These are phyloP conservation scores for Penicillium samsonianum DNA, from an alignment of 495 filamentous ascomycete species.

Conservation along the genomic window DNA sequence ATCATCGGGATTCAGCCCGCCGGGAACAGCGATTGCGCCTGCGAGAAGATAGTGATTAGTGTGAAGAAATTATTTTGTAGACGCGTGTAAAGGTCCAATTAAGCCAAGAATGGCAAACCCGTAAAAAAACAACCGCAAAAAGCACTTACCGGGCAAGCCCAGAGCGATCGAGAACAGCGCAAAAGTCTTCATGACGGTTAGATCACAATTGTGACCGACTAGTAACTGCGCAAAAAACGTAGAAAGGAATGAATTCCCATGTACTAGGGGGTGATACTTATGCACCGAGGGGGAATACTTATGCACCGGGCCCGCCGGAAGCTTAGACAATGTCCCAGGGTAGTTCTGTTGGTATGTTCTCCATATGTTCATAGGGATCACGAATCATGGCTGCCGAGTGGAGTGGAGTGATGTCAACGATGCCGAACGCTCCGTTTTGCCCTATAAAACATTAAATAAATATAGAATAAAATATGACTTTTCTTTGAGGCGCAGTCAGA, in stretches of 20 bases:
- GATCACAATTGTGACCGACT: neutral
- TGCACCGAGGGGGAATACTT: slow-evolving; percentile 26
- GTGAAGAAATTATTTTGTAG: neutral
- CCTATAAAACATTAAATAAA: neutral
- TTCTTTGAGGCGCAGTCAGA: neutral
- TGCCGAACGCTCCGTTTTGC: neutral
- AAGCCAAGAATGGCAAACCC: neutral
- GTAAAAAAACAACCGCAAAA: neutral
- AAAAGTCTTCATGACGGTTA: slow-evolving; percentile 28
- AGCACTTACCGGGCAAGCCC: slow-evolving; percentile 36
- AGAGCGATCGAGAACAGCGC: slow-evolving; percentile 28
- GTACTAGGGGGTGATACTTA: slow-evolving; percentile 28
- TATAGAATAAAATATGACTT: neutral
- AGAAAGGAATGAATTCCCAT: neutral
- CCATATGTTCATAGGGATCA: slow-evolving; percentile 11
- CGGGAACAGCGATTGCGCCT: slow-evolving; percentile 26
- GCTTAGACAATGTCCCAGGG: slow-evolving; percentile 21
- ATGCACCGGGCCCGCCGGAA: slow-evolving; percentile 30
- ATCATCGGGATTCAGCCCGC: slow-evolving; percentile 13
- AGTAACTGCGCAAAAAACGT: neutral
- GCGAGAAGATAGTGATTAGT: slow-evolving; percentile 1
- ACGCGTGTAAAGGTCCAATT: neutral
- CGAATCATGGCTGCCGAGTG: slow-evolving; percentile 23
- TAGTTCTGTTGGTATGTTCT: slow-evolving; percentile 12
- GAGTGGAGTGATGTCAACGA: slow-evolving; percentile 23